Conservation (phyloP, 371 early-diverging fungal species). For the Nematocida homosporus region DNA sequence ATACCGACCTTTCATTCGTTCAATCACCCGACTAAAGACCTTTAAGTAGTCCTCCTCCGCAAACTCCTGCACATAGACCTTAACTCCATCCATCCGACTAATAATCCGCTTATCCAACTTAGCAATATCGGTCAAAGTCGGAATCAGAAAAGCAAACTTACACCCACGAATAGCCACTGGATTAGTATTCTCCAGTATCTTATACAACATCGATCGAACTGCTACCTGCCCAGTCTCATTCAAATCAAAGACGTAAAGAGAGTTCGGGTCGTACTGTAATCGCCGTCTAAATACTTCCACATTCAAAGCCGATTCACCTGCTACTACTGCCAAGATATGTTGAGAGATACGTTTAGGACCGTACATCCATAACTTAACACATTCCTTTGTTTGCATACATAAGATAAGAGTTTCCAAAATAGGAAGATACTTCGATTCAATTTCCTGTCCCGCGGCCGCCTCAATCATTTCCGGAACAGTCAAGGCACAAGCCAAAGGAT, state of each 20-base stretch:
- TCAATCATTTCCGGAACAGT: conserved; percentile 26
- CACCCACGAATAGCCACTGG: conserved; percentile 1
- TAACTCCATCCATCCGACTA: conserved; percentile 39
- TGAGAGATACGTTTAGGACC: conserved; percentile 20
- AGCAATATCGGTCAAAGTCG: conserved; percentile 1
- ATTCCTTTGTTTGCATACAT: neutral
- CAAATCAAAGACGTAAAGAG: conserved; percentile 36
- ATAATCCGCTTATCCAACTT: conserved; percentile 50
- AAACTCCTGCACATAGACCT: conserved; percentile 25
- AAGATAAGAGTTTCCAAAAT: conserved; percentile 46
- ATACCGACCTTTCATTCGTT: conserved; percentile 9
- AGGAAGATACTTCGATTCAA: conserved; percentile 35
- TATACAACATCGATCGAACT: conserved; percentile 11
- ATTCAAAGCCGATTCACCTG: conserved; percentile 4
- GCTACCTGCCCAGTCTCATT: neutral
- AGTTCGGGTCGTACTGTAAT: neutral
- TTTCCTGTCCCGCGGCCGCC: conserved; percentile 26
- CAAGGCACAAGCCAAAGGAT: neutral
- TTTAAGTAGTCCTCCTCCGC: conserved; percentile 19
- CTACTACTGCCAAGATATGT: conserved; percentile 15
- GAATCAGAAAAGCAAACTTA: conserved; percentile 47
- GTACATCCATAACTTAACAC: conserved; percentile 46
- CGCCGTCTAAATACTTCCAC: conserved; percentile 3
- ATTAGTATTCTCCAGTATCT: conserved; percentile 24
- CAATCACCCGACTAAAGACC: conserved; percentile 41